Percentiles rank a stretch among this genome's conserved stretches.
Conservation (phyloP, 2,329 filamentous ascomycete genomes). For the Diplodia mutila region DNA sequence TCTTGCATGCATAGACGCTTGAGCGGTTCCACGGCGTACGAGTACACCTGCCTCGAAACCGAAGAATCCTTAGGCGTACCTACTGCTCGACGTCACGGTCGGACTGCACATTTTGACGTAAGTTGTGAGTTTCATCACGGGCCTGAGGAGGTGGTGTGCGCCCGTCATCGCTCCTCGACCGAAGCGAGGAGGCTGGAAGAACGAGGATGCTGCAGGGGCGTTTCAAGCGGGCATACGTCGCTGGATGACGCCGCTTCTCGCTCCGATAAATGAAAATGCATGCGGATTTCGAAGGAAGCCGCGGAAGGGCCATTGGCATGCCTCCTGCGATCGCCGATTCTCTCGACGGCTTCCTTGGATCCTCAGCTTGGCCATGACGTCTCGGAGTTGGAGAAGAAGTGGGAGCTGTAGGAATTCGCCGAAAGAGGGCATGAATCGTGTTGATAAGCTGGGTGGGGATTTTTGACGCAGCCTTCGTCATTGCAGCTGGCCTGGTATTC, state of each 20-base stretch:
- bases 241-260: background rate
- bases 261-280: background rate
- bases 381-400: background rate
- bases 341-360: background rate
- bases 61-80: background rate
- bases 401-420: slow-evolving; percentile 2
- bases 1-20: background rate
- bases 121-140: background rate
- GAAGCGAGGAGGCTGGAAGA: background rate
- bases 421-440: slow-evolving; percentile 3
- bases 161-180: background rate
- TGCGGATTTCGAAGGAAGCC: background rate
- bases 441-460: background rate
- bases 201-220: background rate
- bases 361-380: background rate
- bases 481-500: background rate
- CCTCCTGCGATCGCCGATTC: slow-evolving; percentile 1
- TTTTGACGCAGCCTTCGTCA: background rate
- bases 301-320: no score
- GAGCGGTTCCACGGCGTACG: background rate
- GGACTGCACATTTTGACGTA: background rate
- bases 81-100: background rate
- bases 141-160: background rate
- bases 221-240: background rate
- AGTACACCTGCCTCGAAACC: background rate